Base-by-base conservation (phyloP, 176 grass and related monocot species). In the Pontederia crassipes region DNA sequence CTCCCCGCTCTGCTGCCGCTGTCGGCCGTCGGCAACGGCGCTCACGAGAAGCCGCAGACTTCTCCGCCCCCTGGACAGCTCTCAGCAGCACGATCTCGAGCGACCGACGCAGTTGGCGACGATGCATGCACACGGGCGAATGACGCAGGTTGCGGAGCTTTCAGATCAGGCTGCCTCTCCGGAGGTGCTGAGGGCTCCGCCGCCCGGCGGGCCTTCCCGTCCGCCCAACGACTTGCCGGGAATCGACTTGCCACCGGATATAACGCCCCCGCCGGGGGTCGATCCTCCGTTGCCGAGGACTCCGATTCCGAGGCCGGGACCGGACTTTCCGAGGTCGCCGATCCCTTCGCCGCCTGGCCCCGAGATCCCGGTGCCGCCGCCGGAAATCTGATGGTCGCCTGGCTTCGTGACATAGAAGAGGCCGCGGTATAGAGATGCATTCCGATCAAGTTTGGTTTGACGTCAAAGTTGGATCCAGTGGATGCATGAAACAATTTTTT, bases 301-400 rank as follows among this genome's bases (percentile, higher is more conserved):
- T 49, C 86, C 80, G 6, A 15, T 46, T 9, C 82, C 83, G 12
- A 57, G 0, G 10, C 82, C 82, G 0, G 55, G 67, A 0, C 90
- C 85, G 3, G 82, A 95, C 69, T 57, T 55, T 15, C 90, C 89
- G 8, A 47, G 69, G 8, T 70, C 79, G 8, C 68, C 82, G 13
- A 66, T 95, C 50, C 89, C 85, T 12, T 81, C 85, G 29, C 82
- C 80, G 3, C 59, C 65, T 1, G 48, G 2, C 50, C 90, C 86
- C n/a, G 82, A 89, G 70, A 55, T 95, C 45, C 89, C 85, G 8
- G 4, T 2, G 47, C 58, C 75, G 63, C 82, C 82, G 17, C 29
- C 85, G 13, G 80, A 83, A 17, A 55, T 74, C 9, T 24, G 20
- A 24, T 17, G 24, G 16, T 71, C 68, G 9, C 55, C 60, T 8